Evolutionary conservation across 176 grass and related monocot genomes (phyloP).

Genomic region (Neostapfia colusana): DNA sequence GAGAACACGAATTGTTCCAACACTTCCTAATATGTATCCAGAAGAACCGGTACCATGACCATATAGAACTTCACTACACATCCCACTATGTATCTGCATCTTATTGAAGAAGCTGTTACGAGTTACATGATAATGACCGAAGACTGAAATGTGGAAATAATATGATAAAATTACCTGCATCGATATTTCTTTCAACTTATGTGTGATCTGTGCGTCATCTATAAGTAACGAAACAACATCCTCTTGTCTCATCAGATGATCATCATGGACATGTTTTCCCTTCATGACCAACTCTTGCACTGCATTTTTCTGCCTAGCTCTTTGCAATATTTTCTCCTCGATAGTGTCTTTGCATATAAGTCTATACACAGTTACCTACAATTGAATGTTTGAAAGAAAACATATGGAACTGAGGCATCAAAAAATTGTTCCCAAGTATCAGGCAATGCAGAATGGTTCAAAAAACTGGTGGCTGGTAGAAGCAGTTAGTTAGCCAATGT

Average conservation of each 20-base stretch:
- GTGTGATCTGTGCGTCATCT: conserved; percentile 83
- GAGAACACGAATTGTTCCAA: neutral
- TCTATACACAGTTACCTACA: conserved; percentile 96
- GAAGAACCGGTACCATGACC: neutral
- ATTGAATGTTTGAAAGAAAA: conserved; percentile 42
- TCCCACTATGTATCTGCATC: neutral
- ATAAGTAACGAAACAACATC: conserved; percentile 97
- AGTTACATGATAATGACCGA: neutral
- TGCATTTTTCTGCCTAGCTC: conserved; percentile 96
- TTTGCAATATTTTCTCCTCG: conserved; percentile 97
- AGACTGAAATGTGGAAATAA: conserved; percentile 28
- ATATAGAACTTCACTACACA: neutral
- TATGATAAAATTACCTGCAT: conserved; percentile 62
- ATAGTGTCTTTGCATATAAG: conserved; percentile 99
- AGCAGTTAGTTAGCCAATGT: neutral
- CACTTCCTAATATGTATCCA: neutral
- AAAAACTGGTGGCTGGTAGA: conserved; percentile 2
- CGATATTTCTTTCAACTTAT: conserved; percentile 95
- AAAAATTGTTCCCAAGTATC: neutral
- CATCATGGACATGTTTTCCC: conserved; percentile 87
- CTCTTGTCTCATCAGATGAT: conserved; percentile 91
- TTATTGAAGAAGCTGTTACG: neutral
- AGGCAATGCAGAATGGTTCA: neutral
- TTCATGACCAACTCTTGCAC: conserved; percentile 99
- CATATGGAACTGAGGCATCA: conserved; percentile 15